Evolutionary conservation across 208 protist species (phyloP), one percentile per base, ranked within the genome.

Genomic region (Herpetomonas tarakana): DNA sequence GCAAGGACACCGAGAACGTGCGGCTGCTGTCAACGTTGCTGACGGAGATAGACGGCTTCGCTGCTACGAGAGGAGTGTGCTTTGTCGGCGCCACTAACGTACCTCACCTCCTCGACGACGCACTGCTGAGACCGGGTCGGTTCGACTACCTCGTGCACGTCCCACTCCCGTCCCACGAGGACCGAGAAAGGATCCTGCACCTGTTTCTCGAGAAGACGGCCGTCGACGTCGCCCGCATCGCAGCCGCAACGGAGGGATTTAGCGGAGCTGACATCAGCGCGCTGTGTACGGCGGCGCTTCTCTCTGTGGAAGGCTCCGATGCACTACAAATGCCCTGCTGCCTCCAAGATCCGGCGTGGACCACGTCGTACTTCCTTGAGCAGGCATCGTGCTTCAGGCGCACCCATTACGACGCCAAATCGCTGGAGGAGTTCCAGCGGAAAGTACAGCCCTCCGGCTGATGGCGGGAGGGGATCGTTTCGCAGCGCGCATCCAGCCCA

Each of bases 41-140:
- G 7, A 99, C 96, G 14, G 98, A 99, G 74, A 96, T 99, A 84
- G 98, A 99, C 74, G 98, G 98, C 19, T 92, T 99, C 59, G 70
- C 93, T 22, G 68, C 75, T n/a, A 62, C 66, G 7, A 51, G 31
- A 24, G 86, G 78, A 2, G 87, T 97, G 0, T 96, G 86, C 62
- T 93, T 97, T 66, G 79, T 97, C 2, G 93, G 89, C 7, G 91
- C 93, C 51, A 97, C 93, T 0, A 97, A 97, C 58, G 77, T 85
- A 47, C 90, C 90, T n/a, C 81, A 96, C 58, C 68, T 96, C 39
- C 49, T 97, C 47, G 93, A 97, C 55, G 61, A 71, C 26, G 93
- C 93, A 0, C 68, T 97, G 22, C 78, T 97, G 56, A 81, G 93
- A 14, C 93, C 93, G 9, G 93, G 93, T 11, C 65, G 93, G 7